Evolutionary conservation across 2,329 filamentous ascomycete genomes (phyloP).

Genomic region (Penicillium italicum): DNA sequence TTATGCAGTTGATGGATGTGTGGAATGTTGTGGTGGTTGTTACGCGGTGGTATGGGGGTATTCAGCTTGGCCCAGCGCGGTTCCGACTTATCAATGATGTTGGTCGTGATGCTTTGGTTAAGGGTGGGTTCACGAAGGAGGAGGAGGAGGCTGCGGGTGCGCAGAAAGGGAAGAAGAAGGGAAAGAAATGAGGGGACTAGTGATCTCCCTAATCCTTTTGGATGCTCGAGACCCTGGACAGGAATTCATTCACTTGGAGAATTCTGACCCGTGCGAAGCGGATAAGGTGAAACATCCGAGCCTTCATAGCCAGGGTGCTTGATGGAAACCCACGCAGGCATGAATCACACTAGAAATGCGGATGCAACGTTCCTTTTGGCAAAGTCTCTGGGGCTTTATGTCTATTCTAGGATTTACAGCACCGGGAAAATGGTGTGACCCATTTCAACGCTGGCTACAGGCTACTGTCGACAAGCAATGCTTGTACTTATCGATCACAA

Average conservation of each 20-base stretch:
- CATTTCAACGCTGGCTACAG: neutral
- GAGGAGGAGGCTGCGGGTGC: slow-evolving; percentile 40
- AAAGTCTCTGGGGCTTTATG: neutral
- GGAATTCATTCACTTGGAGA: neutral
- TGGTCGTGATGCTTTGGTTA: slow-evolving; percentile 78
- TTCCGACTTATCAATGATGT: slow-evolving; percentile 87
- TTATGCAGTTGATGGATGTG: slow-evolving; percentile 92
- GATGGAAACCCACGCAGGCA: slow-evolving; percentile 6
- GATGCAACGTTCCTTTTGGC: neutral
- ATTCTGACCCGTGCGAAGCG: neutral
- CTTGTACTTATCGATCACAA: neutral
- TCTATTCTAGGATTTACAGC: neutral
- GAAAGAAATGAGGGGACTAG: slow-evolving; percentile 36
- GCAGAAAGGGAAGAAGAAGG: slow-evolving; percentile 57
- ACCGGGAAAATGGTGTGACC: neutral
- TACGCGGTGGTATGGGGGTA: slow-evolving; percentile 90
- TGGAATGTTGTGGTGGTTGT: slow-evolving; percentile 94
- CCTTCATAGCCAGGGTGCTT: neutral
- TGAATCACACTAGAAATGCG: neutral
- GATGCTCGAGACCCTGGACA: neutral
- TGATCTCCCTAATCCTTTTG: neutral
- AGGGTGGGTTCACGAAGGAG: slow-evolving; percentile 62
- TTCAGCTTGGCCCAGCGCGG: slow-evolving; percentile 80
- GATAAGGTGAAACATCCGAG: neutral
- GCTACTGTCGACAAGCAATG: neutral